These are phyloP conservation scores for Globisporangium canariense DNA, from an alignment of 352 stramenopile genomes.

Conservation along the genomic window DNA sequence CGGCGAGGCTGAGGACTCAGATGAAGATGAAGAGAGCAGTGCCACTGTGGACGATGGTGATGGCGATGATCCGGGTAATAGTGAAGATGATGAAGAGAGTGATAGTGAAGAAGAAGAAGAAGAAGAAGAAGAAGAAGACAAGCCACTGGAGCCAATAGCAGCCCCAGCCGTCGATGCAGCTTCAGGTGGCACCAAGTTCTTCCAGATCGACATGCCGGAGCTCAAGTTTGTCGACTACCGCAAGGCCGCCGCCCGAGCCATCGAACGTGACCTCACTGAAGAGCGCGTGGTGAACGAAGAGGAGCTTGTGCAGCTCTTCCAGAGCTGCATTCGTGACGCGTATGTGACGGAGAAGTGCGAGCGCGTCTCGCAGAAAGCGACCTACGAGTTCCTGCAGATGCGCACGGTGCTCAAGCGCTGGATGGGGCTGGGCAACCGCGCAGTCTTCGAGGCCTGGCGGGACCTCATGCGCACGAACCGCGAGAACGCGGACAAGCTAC, in stretches of 20 bases:
- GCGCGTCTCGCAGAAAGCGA: constrained; percentile 41
- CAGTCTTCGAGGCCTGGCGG: constrained; percentile 61
- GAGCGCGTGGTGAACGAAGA: constrained; percentile 33
- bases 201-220: constrained; percentile 50
- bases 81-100: constrained; percentile 16
- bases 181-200: constrained; percentile 24
- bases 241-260: constrained; percentile 27
- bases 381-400: constrained; percentile 60
- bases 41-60: constrained; percentile 8
- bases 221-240: constrained; percentile 45
- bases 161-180: neutral
- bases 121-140: constrained; percentile 6
- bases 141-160: neutral
- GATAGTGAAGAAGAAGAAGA: constrained; percentile 17
- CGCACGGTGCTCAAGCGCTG: constrained; percentile 49
- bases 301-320: constrained; percentile 43
- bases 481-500: constrained; percentile 26
- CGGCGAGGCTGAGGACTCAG: constrained; percentile 14
- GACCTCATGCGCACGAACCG: constrained; percentile 40
- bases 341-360: constrained; percentile 51
- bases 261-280: constrained; percentile 33
- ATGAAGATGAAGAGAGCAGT: constrained; percentile 19
- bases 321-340: constrained; percentile 36
- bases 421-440: constrained; percentile 45
- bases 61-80: constrained; percentile 12